Evolutionary conservation across 768 basidiomycete species (phyloP), one percentile per base, ranked within the genome.

Genomic region (Boletus subcaerulescens): DNA sequence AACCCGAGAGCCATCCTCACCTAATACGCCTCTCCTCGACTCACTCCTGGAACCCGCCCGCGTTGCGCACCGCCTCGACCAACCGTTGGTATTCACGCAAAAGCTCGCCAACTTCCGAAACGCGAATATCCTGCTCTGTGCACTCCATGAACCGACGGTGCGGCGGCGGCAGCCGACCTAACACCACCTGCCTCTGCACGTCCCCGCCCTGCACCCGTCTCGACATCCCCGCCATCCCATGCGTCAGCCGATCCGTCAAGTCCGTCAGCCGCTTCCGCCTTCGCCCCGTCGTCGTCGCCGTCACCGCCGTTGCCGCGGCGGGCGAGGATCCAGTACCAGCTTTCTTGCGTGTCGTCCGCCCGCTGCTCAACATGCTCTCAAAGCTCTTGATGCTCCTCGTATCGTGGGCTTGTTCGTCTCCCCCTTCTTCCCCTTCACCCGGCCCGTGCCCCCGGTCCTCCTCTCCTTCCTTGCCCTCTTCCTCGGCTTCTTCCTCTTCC

Each of bases 351-450:
- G 50, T 67, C 48, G 59, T 58, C 52, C 57, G 69, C 26, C 62
- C 52, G 12, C 60, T 29, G 36, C 76, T 84, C 78, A 92, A 75
- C 91, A 92, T 93, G 60, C 82, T 93, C 75, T 86, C 87, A 64
- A 95, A 93, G 67, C 92, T 94, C 60, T 83, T 75, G 50, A 94
- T 89, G 61, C 91, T 93, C 71, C 87, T 77, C 41, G 83, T 62
- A 68, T 92, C 91, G 53, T 77, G 71, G 44, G 60, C 67, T 47
- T 74, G 65, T 5, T 51, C 26, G 26, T 29, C 26, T 9, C 26
- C 26, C 26, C 26, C 57, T 2, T 41, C 61, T 3, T 68, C 74
- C 2, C 67, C 73, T 1, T 70, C 33, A 1, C 3, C 24, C 22
- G 2, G 22, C 24, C 24, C 2, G 24, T 24, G 24, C 24, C 24